Evolutionary conservation across 73 alveolate genomes (phyloP), one percentile per base, ranked within the genome.

Genomic region (Breviolum minutum): DNA sequence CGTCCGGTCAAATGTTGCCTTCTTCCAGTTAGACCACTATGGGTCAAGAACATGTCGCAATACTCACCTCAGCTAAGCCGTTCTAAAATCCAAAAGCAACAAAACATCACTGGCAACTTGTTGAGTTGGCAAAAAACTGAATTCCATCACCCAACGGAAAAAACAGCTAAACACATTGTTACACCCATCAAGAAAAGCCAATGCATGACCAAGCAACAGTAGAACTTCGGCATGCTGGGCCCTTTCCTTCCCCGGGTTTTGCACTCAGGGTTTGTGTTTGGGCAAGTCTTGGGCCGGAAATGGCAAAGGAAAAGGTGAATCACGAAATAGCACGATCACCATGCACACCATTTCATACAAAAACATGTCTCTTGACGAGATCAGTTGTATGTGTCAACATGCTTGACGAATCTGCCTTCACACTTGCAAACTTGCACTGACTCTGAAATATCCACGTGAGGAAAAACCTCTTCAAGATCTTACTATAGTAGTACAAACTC

Each of bases 211-310:
- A 13, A 54, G 90, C 54, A 24, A 48, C 90, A 81, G 64, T 90
- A 90, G 97, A 90, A 90, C 97, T 90, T 90, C 88, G 97, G 88
- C 96, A 89, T 89, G 96, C 60, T 27, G n/a, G 90, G 90, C 90
- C 30, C 87, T 29, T 29, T 14, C 70, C 16, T 54, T 81, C 90
- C 90, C 4, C 30, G 87, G 4, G 4, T 66, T 27, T 79, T 30
- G 26, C 13, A 40, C 54, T 40, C 54, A 7, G 1, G 87, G 71
- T 40, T 66, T 87, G 6, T 54, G 40, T 24, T 66, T 66, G 84
- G 70, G 26, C 86, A 77, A 77, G 24, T 70, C 73, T 89, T 70
- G 96, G 70, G 96, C 96, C 71, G 19, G 30, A 89, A 77, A 63
- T 86, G 12, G 84, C 95, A 40, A 7, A 62, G 54, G 54, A 40